A percentile compares a stretch with the other conserved stretches of the same genome.
Evolutionary conservation across 495 filamentous ascomycete genomes (phyloP).

Genomic region (Talaromyces stipitatus): DNA sequence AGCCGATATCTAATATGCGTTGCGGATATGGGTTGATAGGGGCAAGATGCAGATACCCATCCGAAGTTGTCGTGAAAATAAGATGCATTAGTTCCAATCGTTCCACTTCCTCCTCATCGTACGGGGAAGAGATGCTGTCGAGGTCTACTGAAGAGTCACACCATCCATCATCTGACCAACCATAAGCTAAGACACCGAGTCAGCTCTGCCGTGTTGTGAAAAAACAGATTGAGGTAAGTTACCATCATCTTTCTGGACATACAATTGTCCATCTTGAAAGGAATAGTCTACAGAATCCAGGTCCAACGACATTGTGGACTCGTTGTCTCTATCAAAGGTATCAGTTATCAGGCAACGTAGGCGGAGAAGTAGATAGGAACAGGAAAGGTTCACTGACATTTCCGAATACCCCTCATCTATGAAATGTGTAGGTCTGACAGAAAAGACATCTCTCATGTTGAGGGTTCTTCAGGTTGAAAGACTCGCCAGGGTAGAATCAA

Average conservation of each 20-base stretch:
- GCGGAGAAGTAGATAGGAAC: neutral
- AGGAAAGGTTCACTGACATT: neutral
- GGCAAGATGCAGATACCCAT: slow-evolving; percentile 5
- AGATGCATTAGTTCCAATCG: slow-evolving; percentile 20
- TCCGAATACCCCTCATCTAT: slow-evolving; percentile 1
- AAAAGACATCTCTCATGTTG: neutral
- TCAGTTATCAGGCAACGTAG: neutral
- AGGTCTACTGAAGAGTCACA: neutral
- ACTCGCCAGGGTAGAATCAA: neutral
- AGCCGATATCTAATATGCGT: slow-evolving; percentile 20
- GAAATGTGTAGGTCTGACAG: neutral
- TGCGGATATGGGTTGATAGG: slow-evolving; percentile 12
- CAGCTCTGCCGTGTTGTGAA: neutral
- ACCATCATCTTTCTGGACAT: neutral
- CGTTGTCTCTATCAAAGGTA: neutral
- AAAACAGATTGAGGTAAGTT: neutral
- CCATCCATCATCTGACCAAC: neutral
- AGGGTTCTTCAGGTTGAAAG: neutral
- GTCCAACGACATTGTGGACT: slow-evolving; percentile 1
- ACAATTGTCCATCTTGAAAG: neutral
- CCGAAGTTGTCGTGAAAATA: slow-evolving; percentile 9
- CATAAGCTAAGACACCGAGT: neutral
- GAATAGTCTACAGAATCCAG: neutral
- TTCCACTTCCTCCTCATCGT: slow-evolving; percentile 38
- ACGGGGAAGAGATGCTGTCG: slow-evolving; percentile 31